These are phyloP conservation scores for Lepraria neglecta DNA, from an alignment of 495 filamentous ascomycete species.

Conservation along the genomic window DNA sequence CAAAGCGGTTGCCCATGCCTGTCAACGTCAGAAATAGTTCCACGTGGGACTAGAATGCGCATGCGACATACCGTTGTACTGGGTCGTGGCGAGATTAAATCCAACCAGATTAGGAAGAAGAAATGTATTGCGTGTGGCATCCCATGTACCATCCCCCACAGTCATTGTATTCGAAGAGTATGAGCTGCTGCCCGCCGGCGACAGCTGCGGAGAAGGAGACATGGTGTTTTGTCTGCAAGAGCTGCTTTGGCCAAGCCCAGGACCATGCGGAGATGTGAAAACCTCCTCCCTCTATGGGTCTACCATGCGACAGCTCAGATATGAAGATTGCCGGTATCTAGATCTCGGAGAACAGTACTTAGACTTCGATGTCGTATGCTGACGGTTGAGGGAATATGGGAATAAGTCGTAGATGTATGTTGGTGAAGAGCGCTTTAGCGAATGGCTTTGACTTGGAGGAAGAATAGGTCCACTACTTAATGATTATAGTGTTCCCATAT, in stretches of 20 bases:
- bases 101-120: conserved; percentile 80
- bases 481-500: not conserved
- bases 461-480: not conserved
- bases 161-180: conserved; percentile 77
- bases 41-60: conserved; percentile 13
- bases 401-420: not conserved
- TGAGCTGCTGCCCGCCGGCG: conserved; percentile 71
- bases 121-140: conserved; percentile 74
- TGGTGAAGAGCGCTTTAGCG: no score
- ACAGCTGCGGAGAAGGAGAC: conserved; percentile 47
- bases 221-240: conserved; percentile 25
- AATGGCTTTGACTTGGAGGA: no score
- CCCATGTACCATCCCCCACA: conserved; percentile 92
- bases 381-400: not conserved
- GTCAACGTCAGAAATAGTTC: conserved; percentile 25
- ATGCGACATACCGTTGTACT: conserved; percentile 69
- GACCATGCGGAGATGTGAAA: conserved; percentile 18
- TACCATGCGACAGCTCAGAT: conserved; percentile 26
- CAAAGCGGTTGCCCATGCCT: conserved; percentile 92
- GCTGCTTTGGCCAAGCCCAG: not conserved
- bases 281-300: conserved; percentile 12
- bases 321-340: not conserved
- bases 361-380: conserved; percentile 5
- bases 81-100: conserved; percentile 88
- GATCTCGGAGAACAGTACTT: not conserved